phyloP scores from a whole-genome alignment of 345 rosid genomes.

The Leavenworthia alabamica region DNA sequence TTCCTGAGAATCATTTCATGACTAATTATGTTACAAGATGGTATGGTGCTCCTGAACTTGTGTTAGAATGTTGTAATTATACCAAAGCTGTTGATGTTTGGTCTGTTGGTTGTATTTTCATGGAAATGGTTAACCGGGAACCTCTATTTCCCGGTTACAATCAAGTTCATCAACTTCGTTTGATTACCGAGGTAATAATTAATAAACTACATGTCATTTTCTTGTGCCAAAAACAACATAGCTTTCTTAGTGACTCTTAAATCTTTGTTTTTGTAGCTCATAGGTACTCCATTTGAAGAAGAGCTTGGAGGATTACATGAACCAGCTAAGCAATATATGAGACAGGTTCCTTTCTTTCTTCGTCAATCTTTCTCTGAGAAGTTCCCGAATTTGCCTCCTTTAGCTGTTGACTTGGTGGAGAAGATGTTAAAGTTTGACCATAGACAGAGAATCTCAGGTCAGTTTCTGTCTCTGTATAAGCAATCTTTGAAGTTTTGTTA shows the following conservation, averaged over 20 bases:
- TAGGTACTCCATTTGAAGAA: constrained; percentile 83
- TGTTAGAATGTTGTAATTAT: constrained; percentile 69
- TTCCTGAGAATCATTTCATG: constrained; percentile 81
- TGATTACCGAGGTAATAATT: constrained; percentile 82
- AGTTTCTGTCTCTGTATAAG: constrained; percentile 14
- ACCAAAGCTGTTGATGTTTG: constrained; percentile 88
- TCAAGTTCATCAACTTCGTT: constrained; percentile 75
- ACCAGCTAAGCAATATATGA: constrained; percentile 69
- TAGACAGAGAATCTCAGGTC: constrained; percentile 70
- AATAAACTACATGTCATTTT: not conserved
- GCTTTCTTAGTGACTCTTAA: too few relatives aligned
- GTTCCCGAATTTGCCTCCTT: constrained; percentile 59
- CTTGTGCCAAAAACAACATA: not conserved
- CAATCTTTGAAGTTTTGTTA: not conserved
- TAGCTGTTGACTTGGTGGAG: constrained; percentile 78
- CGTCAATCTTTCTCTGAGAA: constrained; percentile 70
- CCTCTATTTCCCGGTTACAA: constrained; percentile 92
- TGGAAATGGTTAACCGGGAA: constrained; percentile 71
- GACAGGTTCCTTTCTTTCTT: constrained; percentile 45
- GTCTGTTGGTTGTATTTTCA: constrained; percentile 92
- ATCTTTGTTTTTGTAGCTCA: too few relatives aligned
- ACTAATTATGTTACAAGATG: constrained; percentile 90
- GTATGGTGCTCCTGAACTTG: constrained; percentile 93
- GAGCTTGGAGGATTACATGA: constrained; percentile 69
- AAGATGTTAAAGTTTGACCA: constrained; percentile 91